A percentile compares a stretch with the other conserved stretches of the same genome.
Evolutionary conservation across 345 rosid genomes (phyloP).

Genomic region (Arabis alpina): DNA sequence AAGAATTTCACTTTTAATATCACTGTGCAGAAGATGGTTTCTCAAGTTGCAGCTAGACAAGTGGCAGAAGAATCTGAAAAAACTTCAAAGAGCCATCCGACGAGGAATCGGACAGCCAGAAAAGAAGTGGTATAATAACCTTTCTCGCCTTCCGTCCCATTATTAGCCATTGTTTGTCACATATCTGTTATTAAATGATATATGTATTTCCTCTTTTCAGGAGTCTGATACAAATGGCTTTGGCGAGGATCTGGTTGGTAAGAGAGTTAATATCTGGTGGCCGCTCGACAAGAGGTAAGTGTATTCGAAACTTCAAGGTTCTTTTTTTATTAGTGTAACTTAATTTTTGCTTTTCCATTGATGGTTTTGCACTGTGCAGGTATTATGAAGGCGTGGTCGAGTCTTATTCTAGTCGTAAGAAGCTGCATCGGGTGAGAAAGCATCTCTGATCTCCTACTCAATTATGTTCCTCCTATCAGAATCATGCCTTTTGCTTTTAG

Average conservation of each 20-base stretch:
- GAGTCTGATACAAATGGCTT: constrained; percentile 39
- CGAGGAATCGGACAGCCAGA: constrained; percentile 47
- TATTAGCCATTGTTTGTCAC: constrained; percentile 13
- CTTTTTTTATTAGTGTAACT: constrained; percentile 7
- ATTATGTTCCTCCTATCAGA: constrained; percentile 5
- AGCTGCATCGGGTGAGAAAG: constrained; percentile 65
- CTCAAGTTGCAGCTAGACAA: constrained; percentile 31
- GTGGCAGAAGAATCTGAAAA: constrained; percentile 44
- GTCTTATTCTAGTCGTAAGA: constrained; percentile 50
- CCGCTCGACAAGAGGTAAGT: constrained; percentile 68
- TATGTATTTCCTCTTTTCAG: constrained; percentile 39
- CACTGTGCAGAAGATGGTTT: constrained; percentile 48
- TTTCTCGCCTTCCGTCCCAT: background rate
- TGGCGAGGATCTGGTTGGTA: constrained; percentile 54
- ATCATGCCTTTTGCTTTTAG: constrained; percentile 11
- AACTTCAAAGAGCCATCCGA: constrained; percentile 45
- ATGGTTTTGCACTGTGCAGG: constrained; percentile 50
- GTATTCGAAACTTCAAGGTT: constrained; percentile 6
- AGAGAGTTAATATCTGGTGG: constrained; percentile 74
- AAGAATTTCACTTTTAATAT: constrained; percentile 16
- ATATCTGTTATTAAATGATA: constrained; percentile 12
- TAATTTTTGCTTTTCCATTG: background rate
- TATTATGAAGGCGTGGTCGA: constrained; percentile 68
- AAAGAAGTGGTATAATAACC: constrained; percentile 51
- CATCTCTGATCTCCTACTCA: constrained; percentile 24